Evolutionary conservation across 2,329 filamentous ascomycete genomes (phyloP).

Genomic region (Colletotrichum orchidophilum): DNA sequence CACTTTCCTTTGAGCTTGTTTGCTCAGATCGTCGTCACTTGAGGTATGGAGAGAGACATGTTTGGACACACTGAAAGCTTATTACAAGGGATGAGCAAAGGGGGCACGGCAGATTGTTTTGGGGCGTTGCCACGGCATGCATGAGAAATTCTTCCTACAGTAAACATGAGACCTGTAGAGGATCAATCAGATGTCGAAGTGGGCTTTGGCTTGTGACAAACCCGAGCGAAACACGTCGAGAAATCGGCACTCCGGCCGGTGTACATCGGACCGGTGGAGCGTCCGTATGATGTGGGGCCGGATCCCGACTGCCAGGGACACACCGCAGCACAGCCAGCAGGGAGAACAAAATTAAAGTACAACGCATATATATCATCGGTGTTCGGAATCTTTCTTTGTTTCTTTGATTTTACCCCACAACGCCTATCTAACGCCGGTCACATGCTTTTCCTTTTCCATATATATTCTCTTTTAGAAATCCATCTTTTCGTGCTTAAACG

Average conservation of each 20-base stretch:
- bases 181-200: background rate
- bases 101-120: background rate
- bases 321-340: background rate
- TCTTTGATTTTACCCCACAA: background rate
- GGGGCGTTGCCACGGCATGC: background rate
- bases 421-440: conserved; percentile 18
- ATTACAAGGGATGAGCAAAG: background rate
- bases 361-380: background rate
- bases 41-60: background rate
- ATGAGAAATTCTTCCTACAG: background rate
- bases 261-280: background rate
- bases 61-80: background rate
- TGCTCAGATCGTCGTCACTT: too few relatives aligned
- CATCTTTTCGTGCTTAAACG: conserved; percentile 67
- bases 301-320: background rate
- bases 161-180: background rate
- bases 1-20: background rate
- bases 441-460: background rate
- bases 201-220: background rate
- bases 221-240: background rate
- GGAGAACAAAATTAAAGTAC: background rate
- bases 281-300: conserved; percentile 15
- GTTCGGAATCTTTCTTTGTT: background rate
- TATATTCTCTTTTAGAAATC: conserved; percentile 43
- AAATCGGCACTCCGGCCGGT: background rate